These are phyloP conservation scores for Microbotryum intermedium DNA, from an alignment of 1,284 basidiomycete genomes.

Conservation along the genomic window DNA sequence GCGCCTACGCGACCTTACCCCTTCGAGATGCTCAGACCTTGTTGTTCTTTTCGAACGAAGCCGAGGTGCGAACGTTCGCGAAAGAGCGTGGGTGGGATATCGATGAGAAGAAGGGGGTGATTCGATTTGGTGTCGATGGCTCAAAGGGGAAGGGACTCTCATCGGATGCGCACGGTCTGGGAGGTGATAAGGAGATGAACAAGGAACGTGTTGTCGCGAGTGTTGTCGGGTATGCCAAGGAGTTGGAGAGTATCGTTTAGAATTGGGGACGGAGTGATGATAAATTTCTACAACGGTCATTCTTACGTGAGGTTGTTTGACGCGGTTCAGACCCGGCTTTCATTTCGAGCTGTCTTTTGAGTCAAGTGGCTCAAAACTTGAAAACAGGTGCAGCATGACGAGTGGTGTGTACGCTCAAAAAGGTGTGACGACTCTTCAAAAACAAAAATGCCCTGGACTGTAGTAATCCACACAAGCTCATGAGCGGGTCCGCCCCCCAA, in stretches of 20 bases:
- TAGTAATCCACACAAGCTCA: too few species aligned
- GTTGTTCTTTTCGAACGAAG: constrained; percentile 72
- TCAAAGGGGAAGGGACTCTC: constrained; percentile 54
- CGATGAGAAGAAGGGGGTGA: neutral
- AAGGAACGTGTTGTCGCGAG: constrained; percentile 68
- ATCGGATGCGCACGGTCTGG: constrained; percentile 61
- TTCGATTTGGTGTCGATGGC: constrained; percentile 43
- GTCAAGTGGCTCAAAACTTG: too few species aligned
- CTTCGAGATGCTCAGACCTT: constrained; percentile 78
- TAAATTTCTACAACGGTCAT: too few species aligned
- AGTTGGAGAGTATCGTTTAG: constrained; percentile 81
- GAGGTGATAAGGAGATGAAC: constrained; percentile 69
- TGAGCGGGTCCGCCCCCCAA: too few species aligned
- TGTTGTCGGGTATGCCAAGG: constrained; percentile 66
- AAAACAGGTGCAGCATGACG: too few species aligned
- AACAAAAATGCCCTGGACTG: too few species aligned
- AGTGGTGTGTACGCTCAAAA: too few species aligned
- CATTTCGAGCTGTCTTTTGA: too few species aligned
- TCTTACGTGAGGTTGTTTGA: too few species aligned
- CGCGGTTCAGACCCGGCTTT: too few species aligned
- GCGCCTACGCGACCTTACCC: constrained; percentile 77
- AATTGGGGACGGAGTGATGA: neutral
- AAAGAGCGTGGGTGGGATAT: constrained; percentile 43
- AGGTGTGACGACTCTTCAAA: too few species aligned
- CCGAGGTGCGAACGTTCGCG: constrained; percentile 68